Percentiles rank a stretch among this genome's conserved stretches.
Evolutionary conservation across 306 rosid species (phyloP).

Genomic region (Luffa acutangula): DNA sequence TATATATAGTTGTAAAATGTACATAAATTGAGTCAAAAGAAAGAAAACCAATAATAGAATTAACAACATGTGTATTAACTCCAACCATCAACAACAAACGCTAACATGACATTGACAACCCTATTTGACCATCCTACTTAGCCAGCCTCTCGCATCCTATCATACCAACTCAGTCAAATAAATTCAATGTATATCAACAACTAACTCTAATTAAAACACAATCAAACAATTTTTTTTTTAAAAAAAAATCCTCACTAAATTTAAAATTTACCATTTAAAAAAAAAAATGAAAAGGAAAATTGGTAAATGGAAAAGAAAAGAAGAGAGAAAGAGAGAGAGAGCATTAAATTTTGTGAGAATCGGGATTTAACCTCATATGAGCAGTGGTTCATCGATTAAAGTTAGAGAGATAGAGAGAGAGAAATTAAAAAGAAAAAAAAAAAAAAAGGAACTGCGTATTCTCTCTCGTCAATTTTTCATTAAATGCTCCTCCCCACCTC

Average conservation of each 20-base stretch:
- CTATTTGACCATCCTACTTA: background rate
- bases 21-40: background rate
- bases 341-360: background rate
- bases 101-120: background rate
- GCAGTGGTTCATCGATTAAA: conserved; percentile 2
- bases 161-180: background rate
- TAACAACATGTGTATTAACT: background rate
- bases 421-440: background rate
- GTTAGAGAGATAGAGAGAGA: background rate
- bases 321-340: background rate
- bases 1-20: background rate
- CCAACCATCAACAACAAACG: no score
- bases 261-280: no score
- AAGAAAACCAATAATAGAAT: background rate
- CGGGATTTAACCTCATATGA: background rate
- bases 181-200: no score
- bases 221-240: no score
- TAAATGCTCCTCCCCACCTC: conserved; percentile 20
- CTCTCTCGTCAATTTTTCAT: conserved; percentile 25
- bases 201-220: no score
- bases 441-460: background rate
- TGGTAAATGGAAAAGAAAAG: background rate
- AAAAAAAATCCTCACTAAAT: no score
- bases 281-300: no score
- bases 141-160: background rate